Evolutionary conservation across 257 asterid genomes (phyloP), one percentile per base, ranked within the genome.

Genomic region (Catharanthus roseus): DNA sequence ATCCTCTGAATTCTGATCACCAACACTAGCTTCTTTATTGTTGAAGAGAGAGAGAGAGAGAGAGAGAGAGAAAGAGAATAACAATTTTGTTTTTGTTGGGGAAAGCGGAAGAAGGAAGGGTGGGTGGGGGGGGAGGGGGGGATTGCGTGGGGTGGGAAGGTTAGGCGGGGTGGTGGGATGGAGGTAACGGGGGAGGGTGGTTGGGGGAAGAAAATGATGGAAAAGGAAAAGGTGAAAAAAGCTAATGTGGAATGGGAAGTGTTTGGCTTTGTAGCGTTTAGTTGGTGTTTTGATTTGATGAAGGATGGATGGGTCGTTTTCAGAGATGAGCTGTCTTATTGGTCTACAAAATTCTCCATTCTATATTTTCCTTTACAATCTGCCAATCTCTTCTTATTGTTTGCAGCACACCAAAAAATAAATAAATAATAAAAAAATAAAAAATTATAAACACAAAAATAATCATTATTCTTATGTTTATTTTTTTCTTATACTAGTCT

Each of bases 221-320:
- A 47, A 47, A 47, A 47, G n/a, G n/a, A n/a, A n/a, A 18, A 45
- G n/a, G 23, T 58, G 57, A 55, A 9, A 24, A 24, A 12, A 29
- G 44, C 2, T 6, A 12, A 0, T 41, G 45, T 2, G 31, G 16
- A 58, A 11, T 33, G 33, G 15, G 73, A 55, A 5, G 41, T 23
- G 18, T 44, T 65, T 66, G 54, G 36, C 28, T 0, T 23, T 28
- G 45, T 61, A 47, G 68, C 47, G 38, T 34, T 23, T 10, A 11
- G 56, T 9, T 49, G 28, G 26, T 23, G 28, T 45, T 23, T 26
- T 7, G 24, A 29, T 28, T 57, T 38, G 61, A 45, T 49, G 51
- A 64, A 42, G 39, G 21, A 33, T 29, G 51, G 74, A 42, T 26
- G 21, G 49, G 75, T 72, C 75, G 24, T 72, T 72, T 72, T 62